Evolutionary conservation across 2,329 filamentous ascomycete species (phyloP).

Genomic region (Trichoderma sp.): DNA sequence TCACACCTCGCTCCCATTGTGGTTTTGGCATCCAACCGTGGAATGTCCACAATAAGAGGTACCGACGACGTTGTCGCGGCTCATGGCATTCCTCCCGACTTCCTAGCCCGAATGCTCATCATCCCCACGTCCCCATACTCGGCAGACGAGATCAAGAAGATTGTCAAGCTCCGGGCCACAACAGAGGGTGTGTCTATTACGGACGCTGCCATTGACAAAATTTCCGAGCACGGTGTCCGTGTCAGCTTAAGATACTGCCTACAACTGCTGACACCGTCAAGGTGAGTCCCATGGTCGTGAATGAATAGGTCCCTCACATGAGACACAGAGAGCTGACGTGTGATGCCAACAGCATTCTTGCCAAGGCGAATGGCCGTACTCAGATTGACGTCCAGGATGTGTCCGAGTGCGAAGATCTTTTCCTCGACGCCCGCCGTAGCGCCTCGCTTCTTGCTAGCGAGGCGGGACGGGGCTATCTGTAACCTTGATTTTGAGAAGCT

Average conservation of each 20-base stretch:
- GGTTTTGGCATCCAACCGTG: slow-evolving; percentile 94
- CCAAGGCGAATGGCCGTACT: slow-evolving; percentile 74
- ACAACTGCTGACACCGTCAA: slow-evolving; percentile 84
- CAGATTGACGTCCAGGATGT: slow-evolving; percentile 78
- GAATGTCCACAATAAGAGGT: slow-evolving; percentile 88
- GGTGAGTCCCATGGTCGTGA: slow-evolving; percentile 42
- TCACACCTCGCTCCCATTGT: slow-evolving; percentile 93
- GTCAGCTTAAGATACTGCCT: slow-evolving; percentile 91
- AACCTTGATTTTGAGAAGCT: slow-evolving; percentile 35
- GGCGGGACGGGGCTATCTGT: slow-evolving; percentile 63
- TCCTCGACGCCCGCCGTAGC: slow-evolving; percentile 78
- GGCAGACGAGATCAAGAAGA: slow-evolving; percentile 85
- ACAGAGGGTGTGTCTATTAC: slow-evolving; percentile 78
- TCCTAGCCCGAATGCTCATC: slow-evolving; percentile 90
- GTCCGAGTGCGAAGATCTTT: slow-evolving; percentile 77
- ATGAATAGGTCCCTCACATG: slow-evolving; percentile 24
- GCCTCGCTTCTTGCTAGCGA: slow-evolving; percentile 65
- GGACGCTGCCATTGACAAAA: slow-evolving; percentile 80
- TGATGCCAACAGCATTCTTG: slow-evolving; percentile 66
- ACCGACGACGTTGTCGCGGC: slow-evolving; percentile 79
- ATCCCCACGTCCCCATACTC: slow-evolving; percentile 91
- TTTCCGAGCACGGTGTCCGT: slow-evolving; percentile 81
- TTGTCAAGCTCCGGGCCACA: slow-evolving; percentile 79
- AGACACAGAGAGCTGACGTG: slow-evolving; percentile 35
- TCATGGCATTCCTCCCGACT: slow-evolving; percentile 91